These are phyloP conservation scores for Borovskyia barvae DNA, from an alignment of 208 protist species.

Conservation along the genomic window DNA sequence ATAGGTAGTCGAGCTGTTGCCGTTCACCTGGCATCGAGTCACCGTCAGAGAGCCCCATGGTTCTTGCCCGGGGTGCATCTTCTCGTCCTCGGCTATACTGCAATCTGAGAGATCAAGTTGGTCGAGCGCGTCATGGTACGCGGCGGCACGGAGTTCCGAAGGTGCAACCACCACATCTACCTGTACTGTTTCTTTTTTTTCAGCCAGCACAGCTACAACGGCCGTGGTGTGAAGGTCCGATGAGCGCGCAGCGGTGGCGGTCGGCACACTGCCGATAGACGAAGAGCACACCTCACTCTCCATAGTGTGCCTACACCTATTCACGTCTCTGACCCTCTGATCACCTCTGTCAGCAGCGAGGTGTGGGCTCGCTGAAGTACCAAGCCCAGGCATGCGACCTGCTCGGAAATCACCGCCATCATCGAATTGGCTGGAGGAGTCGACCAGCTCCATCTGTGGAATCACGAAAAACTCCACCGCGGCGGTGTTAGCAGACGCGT, in stretches of 20 bases:
- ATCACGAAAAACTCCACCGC: slow-evolving; percentile 45
- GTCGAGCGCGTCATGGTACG: slow-evolving; percentile 45
- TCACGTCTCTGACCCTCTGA: no score
- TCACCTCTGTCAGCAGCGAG: no score
- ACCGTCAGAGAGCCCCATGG: no score
- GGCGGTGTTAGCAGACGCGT: not conserved
- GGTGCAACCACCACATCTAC: slow-evolving; percentile 39
- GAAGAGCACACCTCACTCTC: not conserved
- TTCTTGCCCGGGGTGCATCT: no score
- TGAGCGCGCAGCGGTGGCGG: not conserved
- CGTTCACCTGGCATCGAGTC: slow-evolving; percentile 54
- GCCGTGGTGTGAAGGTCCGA: slow-evolving; percentile 1
- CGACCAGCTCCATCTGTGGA: slow-evolving; percentile 35
- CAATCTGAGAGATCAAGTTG: slow-evolving; percentile 43
- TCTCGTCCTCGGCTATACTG: not conserved
- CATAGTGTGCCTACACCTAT: not conserved
- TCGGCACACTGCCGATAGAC: not conserved
- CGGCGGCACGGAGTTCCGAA: slow-evolving; percentile 42
- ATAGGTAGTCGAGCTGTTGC: slow-evolving; percentile 23
- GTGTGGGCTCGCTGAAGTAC: no score
- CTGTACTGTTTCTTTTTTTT: slow-evolving; percentile 19
- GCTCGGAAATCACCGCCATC: not conserved
- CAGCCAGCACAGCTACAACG: slow-evolving; percentile 41
- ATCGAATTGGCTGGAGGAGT: not conserved
- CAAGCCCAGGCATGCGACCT: not conserved